phyloP scores from a whole-genome alignment of 2,329 filamentous ascomycete species.

The Madurella fahalii region DNA sequence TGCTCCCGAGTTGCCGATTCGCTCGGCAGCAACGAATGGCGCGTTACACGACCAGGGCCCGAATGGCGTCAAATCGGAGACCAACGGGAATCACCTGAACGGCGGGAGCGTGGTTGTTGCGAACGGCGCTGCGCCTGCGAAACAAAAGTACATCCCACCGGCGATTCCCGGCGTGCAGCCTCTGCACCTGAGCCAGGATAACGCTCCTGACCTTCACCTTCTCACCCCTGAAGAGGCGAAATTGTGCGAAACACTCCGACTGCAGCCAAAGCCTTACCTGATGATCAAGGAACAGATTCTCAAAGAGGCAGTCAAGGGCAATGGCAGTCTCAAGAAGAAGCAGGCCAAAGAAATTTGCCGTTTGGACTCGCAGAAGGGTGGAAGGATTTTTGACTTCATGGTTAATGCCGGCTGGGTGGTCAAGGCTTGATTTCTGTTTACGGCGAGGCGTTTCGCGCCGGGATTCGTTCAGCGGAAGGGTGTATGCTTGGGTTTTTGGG shows the following conservation, averaged over 20 bases:
- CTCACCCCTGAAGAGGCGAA: conserved; percentile 80
- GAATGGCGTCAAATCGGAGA: conserved; percentile 34
- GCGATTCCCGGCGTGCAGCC: conserved; percentile 59
- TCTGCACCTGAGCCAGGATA: conserved; percentile 68
- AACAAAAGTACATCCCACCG: conserved; percentile 51
- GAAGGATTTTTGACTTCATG: conserved; percentile 90
- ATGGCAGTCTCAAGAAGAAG: conserved; percentile 89
- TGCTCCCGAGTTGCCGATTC: conserved; percentile 71
- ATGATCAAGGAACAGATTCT: conserved; percentile 93
- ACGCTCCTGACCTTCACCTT: conserved; percentile 77
- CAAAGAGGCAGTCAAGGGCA: conserved; percentile 83
- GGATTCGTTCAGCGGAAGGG: neutral
- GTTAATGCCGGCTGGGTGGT: conserved; percentile 89
- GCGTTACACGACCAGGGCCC: conserved; percentile 32
- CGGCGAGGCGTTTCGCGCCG: neutral
- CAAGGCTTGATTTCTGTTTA: conserved; percentile 50
- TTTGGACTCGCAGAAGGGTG: conserved; percentile 80
- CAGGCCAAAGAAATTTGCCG: conserved; percentile 80
- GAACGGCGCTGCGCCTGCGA: conserved; percentile 37
- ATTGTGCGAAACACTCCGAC: conserved; percentile 75
- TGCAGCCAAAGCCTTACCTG: conserved; percentile 92
- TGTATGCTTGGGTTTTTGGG: neutral
- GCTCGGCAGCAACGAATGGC: conserved; percentile 38
- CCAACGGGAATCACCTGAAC: conserved; percentile 36
- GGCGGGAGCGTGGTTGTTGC: conserved; percentile 28